Conservation (phyloP, 176 grass and related monocot genomes). For the Pontederia crassipes region DNA sequence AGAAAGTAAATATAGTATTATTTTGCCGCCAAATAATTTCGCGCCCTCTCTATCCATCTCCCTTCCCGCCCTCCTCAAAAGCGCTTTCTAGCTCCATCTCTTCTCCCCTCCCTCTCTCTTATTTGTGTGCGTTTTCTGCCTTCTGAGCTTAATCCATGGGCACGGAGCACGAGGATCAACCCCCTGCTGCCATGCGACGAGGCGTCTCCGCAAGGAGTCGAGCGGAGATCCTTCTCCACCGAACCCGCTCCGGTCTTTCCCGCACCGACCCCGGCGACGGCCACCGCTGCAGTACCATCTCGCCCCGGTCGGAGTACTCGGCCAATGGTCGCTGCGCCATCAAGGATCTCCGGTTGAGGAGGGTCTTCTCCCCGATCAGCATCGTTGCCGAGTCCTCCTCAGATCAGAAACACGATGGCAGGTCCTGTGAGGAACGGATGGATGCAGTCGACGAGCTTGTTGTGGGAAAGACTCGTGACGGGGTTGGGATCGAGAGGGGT, state of each 20-base stretch:
- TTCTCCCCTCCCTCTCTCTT: too few relatives aligned
- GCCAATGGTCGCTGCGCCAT: conserved; percentile 27
- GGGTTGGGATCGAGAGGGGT: neutral
- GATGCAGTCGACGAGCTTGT: neutral
- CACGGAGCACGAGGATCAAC: too few relatives aligned
- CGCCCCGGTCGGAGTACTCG: conserved; percentile 10
- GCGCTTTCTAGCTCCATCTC: too few relatives aligned
- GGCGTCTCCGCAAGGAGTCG: conserved; percentile 15
- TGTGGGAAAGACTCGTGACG: neutral
- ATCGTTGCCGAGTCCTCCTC: conserved; percentile 20
- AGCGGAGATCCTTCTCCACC: conserved; percentile 16
- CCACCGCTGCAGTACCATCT: neutral
- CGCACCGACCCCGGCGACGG: neutral
- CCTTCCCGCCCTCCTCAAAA: too few relatives aligned
- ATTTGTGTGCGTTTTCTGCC: too few relatives aligned
- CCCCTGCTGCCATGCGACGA: neutral
- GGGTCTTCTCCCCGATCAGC: conserved; percentile 43
- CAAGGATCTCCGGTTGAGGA: conserved; percentile 58
- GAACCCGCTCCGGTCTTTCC: conserved; percentile 19
- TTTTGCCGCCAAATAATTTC: too few relatives aligned
- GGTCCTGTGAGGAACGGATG: conserved; percentile 16
- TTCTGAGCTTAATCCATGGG: too few relatives aligned
- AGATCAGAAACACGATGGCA: neutral
- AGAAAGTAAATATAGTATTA: too few relatives aligned
- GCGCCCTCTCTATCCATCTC: too few relatives aligned